phyloP scores from a whole-genome alignment of 441 rosid genomes.

The Gossypium trilobum region DNA sequence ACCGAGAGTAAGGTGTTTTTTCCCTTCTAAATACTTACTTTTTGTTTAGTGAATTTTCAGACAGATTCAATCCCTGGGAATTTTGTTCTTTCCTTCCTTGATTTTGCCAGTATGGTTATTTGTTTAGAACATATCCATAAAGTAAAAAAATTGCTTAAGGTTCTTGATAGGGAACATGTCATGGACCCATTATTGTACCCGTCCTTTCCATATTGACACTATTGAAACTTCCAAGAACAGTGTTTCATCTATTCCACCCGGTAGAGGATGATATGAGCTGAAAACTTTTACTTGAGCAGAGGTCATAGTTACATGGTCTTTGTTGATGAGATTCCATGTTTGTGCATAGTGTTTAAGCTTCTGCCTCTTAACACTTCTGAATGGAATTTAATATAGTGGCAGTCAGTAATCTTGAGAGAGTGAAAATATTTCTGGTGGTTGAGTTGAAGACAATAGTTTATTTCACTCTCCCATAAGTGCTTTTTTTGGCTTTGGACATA shows the following conservation, averaged over 20 bases:
- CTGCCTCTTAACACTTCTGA: not conserved
- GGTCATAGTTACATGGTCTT: not conserved
- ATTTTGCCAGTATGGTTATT: not conserved
- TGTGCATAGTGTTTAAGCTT: not conserved
- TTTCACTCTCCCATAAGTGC: not conserved
- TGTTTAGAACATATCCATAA: not conserved
- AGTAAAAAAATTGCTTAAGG: not conserved
- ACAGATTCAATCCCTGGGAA: not conserved
- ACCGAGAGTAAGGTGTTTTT: not conserved
- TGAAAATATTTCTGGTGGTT: not conserved
- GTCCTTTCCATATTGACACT: not conserved
- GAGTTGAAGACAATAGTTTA: conserved; percentile 5
- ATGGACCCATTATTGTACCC: not conserved
- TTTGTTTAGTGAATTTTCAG: not conserved
- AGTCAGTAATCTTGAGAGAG: not conserved
- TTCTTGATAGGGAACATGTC: not conserved
- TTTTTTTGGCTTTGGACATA: conserved; percentile 6
- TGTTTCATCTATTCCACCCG: not conserved
- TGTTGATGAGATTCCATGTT: not conserved
- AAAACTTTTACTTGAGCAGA: not conserved
- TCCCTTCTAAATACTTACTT: not conserved
- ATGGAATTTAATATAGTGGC: not conserved
- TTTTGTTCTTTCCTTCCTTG: not conserved
- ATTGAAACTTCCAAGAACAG: not conserved
- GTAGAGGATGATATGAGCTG: not conserved